Evolutionary conservation across 2,329 filamentous ascomycete genomes (phyloP), one percentile per base, ranked within the genome.

Genomic region (Blastomyces parvus): DNA sequence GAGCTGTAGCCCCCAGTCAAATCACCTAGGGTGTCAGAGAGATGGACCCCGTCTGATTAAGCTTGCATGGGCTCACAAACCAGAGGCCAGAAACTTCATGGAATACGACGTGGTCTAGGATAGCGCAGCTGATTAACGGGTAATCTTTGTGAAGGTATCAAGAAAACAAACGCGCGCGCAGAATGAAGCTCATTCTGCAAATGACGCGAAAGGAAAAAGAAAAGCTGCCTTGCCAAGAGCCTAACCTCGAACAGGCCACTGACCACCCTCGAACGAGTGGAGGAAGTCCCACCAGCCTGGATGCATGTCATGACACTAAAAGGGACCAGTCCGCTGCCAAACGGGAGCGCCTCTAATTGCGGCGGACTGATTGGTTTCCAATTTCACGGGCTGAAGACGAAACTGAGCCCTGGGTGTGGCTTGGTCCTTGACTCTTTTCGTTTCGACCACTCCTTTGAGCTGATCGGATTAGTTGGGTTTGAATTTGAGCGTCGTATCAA

Each of bases 191-290:
- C 19, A 22, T 42, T 22, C 46, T 42, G 55, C 55, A 46, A 42
- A 25, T 13, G 25, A 27, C 27, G 25, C 13, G n/a, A 27, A 30
- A 27, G 14, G 17, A 19, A 53, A 53, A 44, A 44, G 0, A n/a
- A 59, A 48, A 59, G 46, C 40, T 46, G 40, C 40, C 57, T 59
- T 59, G 57, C 57, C 57, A 33, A 46, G 57, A 4, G 42, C 38
- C 40, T 9, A n/a, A 25, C 42, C 17, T 9, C 2, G 11, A 30
- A 46, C 22, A n/a, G 52, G 27, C 52, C 38, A 36, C 22, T 7
- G 19, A 42, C 40, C 57, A 59, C 27, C 14, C 56, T n/a, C 6
- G n/a, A 44, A 59, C 19, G 25, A 27, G 36, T 38, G 33, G 33
- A 36, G 33, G 25, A 27, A 58, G 22, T n/a, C 9, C 55, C 33